A percentile compares a stretch with the other conserved stretches of the same genome.
These are phyloP conservation scores for Pseudozyma sp. DNA, from an alignment of 1,284 basidiomycete species.

Conservation along the genomic window DNA sequence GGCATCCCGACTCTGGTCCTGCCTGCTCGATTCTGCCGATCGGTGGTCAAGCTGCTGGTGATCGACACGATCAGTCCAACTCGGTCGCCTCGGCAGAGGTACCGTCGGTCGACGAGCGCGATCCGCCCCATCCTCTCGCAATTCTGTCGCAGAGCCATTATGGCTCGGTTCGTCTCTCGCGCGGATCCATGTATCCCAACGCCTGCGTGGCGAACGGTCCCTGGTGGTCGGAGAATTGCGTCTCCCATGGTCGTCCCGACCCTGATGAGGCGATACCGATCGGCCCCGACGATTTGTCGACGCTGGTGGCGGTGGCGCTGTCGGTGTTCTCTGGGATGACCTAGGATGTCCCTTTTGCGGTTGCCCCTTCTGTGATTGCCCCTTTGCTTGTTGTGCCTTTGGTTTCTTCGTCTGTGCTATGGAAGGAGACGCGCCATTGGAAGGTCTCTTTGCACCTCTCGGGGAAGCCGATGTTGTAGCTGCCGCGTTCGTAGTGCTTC, in stretches of 20 bases:
- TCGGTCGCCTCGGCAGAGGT: constrained; percentile 14
- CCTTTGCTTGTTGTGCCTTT: constrained; percentile 6
- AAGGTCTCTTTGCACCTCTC: constrained; percentile 8
- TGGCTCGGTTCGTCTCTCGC: not conserved
- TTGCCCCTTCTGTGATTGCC: too few relatives aligned
- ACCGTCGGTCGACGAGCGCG: not conserved
- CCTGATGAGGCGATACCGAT: constrained; percentile 16
- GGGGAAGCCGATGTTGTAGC: not conserved
- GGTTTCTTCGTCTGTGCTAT: constrained; percentile 9
- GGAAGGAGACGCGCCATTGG: constrained; percentile 3
- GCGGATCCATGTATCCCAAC: constrained; percentile 21
- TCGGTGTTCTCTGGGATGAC: too few relatives aligned
- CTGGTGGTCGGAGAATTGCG: constrained; percentile 1
- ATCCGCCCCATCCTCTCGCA: not conserved
- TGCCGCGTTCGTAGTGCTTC: not conserved
- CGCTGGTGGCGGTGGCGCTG: not conserved
- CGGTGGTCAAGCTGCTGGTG: not conserved
- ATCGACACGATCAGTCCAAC: constrained; percentile 10
- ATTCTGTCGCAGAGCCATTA: not conserved
- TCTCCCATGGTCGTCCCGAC: not conserved
- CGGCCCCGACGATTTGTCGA: not conserved
- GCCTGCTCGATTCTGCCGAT: too few relatives aligned
- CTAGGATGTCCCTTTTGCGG: too few relatives aligned
- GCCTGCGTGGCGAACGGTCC: constrained; percentile 9
- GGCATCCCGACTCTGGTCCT: not conserved